Evolutionary conservation across 495 filamentous ascomycete species (phyloP).

Genomic region (Xylaria grammica): DNA sequence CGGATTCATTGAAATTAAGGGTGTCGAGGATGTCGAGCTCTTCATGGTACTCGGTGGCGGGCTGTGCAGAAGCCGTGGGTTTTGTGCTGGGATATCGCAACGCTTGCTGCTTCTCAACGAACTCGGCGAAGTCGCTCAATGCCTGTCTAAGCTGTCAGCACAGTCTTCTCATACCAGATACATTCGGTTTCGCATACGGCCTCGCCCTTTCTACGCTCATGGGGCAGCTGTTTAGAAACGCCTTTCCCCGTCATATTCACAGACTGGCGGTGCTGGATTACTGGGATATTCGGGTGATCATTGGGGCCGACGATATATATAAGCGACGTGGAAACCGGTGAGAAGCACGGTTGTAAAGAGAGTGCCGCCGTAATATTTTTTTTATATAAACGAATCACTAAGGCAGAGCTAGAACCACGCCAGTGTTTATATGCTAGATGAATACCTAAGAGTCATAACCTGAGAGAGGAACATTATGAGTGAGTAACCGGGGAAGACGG

Average conservation of each 20-base stretch:
- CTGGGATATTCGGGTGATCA: slow-evolving; percentile 38
- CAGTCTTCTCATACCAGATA: not conserved
- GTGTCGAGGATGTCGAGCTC: slow-evolving; percentile 87
- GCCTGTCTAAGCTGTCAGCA: slow-evolving; percentile 58
- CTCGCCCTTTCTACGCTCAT: slow-evolving; percentile 86
- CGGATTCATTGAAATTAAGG: slow-evolving; percentile 78
- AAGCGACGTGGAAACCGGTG: not conserved
- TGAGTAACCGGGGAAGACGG: slow-evolving; percentile 17
- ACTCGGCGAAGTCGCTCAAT: slow-evolving; percentile 96
- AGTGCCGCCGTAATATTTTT: too few species aligned
- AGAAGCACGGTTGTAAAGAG: not conserved
- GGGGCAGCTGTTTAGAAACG: slow-evolving; percentile 64
- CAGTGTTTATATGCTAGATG: slow-evolving; percentile 1
- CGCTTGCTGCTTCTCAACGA: slow-evolving; percentile 91
- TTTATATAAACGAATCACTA: not conserved
- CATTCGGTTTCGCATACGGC: slow-evolving; percentile 54
- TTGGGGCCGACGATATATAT: slow-evolving; percentile 14
- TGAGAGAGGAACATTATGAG: too few species aligned
- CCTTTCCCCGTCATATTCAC: slow-evolving; percentile 57
- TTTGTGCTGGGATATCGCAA: slow-evolving; percentile 57
- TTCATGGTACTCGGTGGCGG: slow-evolving; percentile 71
- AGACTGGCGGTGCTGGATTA: slow-evolving; percentile 22
- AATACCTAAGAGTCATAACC: slow-evolving; percentile 17
- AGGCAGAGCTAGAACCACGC: not conserved
- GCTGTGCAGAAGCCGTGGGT: slow-evolving; percentile 39